Percentiles rank a stretch among this genome's conserved stretches.
phyloP scores from a whole-genome alignment of 208 protist genomes.

The Trypanosoma scelopori region DNA sequence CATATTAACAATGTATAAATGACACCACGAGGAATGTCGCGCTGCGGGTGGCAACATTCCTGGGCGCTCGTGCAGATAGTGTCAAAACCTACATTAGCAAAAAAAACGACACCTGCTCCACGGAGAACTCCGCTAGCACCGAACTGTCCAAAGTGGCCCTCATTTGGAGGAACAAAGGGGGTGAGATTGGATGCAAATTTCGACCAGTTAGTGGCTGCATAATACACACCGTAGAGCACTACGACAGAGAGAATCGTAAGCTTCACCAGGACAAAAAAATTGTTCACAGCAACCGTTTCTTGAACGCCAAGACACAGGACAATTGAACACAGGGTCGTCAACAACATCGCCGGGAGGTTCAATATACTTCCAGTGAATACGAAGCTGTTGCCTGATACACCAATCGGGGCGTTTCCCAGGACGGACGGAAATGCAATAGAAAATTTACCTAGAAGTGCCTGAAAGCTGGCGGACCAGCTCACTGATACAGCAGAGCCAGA shows the following conservation, averaged over 20 bases:
- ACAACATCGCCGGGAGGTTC: slow-evolving; percentile 27
- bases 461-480: slow-evolving; percentile 24
- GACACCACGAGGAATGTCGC: slow-evolving; percentile 34
- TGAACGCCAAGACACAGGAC: slow-evolving; percentile 31
- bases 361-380: slow-evolving; percentile 22
- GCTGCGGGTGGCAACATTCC: slow-evolving; percentile 38
- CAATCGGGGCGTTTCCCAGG: slow-evolving; percentile 20
- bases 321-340: slow-evolving; percentile 22
- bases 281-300: slow-evolving; percentile 38
- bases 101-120: slow-evolving; percentile 41
- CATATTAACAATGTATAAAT: slow-evolving; percentile 35
- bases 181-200: slow-evolving; percentile 31
- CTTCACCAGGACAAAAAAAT: slow-evolving; percentile 31
- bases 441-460: slow-evolving; percentile 23
- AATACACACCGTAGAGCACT: slow-evolving; percentile 27
- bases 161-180: slow-evolving; percentile 40
- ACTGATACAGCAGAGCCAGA: slow-evolving; percentile 39
- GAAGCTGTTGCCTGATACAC: slow-evolving; percentile 9
- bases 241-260: slow-evolving; percentile 34
- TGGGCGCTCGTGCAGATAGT: slow-evolving; percentile 37
- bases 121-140: slow-evolving; percentile 34
- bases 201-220: slow-evolving; percentile 14
- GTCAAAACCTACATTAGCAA: slow-evolving; percentile 59
- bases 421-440: slow-evolving; percentile 10
- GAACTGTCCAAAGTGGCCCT: slow-evolving; percentile 30